Evolutionary conservation across 352 stramenopile genomes (phyloP).

Genomic region (Globisporangium middletonii): DNA sequence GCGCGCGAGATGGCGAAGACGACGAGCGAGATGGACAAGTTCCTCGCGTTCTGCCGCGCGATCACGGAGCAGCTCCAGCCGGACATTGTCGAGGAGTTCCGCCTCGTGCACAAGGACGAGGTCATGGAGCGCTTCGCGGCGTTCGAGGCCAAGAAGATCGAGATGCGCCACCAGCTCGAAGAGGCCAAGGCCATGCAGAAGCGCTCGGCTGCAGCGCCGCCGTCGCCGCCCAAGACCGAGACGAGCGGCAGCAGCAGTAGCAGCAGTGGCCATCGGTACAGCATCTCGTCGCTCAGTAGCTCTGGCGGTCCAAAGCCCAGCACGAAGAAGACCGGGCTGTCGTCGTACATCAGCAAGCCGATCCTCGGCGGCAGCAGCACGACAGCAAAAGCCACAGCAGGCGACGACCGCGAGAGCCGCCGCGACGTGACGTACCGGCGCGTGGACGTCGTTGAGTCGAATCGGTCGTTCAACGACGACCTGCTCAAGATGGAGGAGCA

Average conservation of each 20-base stretch:
- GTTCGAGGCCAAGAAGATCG: conserved; percentile 81
- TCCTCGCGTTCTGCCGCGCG: conserved; percentile 51
- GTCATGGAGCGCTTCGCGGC: conserved; percentile 75
- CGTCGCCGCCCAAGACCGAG: conserved; percentile 56
- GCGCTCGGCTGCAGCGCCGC: conserved; percentile 28
- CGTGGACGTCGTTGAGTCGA: conserved; percentile 60
- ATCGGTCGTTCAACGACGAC: conserved; percentile 59
- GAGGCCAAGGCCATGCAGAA: conserved; percentile 52
- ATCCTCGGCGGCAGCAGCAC: conserved; percentile 21
- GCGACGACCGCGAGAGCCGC: conserved; percentile 31
- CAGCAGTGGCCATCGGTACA: conserved; percentile 21
- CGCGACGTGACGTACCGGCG: conserved; percentile 60
- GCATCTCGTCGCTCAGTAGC: conserved; percentile 27
- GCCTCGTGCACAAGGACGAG: conserved; percentile 72
- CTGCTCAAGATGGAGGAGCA: conserved; percentile 80
- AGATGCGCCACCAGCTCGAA: conserved; percentile 79
- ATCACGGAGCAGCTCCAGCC: conserved; percentile 70
- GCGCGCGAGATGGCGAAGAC: conserved; percentile 64
- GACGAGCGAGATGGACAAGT: conserved; percentile 59
- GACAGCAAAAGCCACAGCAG: conserved; percentile 7
- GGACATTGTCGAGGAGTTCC: conserved; percentile 67
- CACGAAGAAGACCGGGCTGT: conserved; percentile 22
- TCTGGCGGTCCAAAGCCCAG: conserved; percentile 20
- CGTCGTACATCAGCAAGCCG: conserved; percentile 69
- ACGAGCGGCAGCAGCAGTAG: conserved; percentile 4